A percentile compares a stretch with the other conserved stretches of the same genome.
Evolutionary conservation across 371 early-diverging fungal genomes (phyloP).

Genomic region (Mucor indicus): DNA sequence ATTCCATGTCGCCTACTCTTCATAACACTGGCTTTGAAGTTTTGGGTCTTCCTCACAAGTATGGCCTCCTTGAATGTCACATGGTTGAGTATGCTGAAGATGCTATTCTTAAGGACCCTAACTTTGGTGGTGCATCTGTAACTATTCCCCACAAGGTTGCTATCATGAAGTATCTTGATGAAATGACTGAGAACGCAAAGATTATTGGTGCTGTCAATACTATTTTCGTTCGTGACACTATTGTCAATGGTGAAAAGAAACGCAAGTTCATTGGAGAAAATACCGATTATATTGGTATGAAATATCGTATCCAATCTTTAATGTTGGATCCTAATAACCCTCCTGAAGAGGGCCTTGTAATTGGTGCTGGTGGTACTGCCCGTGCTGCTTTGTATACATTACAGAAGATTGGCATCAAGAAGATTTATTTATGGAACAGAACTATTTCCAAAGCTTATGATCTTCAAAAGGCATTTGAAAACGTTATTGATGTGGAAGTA

Average conservation of each 20-base stretch:
- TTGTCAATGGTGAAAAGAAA: conserved; percentile 34
- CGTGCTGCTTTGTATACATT: conserved; percentile 91
- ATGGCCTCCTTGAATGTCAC: conserved; percentile 72
- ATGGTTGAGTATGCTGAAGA: conserved; percentile 62
- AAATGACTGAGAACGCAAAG: conserved; percentile 72
- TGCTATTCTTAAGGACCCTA: conserved; percentile 48
- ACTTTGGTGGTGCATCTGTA: conserved; percentile 93
- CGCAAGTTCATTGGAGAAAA: conserved; percentile 80
- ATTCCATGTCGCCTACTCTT: conserved; percentile 87
- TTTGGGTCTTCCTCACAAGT: conserved; percentile 82
- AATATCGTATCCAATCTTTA: conserved; percentile 55
- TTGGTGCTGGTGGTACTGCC: conserved; percentile 97
- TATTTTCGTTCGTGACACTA: conserved; percentile 51
- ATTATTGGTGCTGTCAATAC: conserved; percentile 95
- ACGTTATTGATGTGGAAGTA: conserved; percentile 43
- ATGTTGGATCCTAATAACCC: conserved; percentile 41
- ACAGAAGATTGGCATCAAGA: conserved; percentile 65
- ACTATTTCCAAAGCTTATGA: conserved; percentile 72
- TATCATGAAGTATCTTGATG: conserved; percentile 71
- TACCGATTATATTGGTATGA: conserved; percentile 94
- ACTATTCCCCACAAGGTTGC: conserved; percentile 94
- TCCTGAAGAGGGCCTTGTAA: conserved; percentile 65
- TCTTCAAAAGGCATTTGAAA: conserved; percentile 67
- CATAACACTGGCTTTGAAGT: conserved; percentile 90
- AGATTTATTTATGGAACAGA: conserved; percentile 86